Evolutionary conservation across 1,284 basidiomycete species (phyloP).

Genomic region (Malassezia vespertilionis): DNA sequence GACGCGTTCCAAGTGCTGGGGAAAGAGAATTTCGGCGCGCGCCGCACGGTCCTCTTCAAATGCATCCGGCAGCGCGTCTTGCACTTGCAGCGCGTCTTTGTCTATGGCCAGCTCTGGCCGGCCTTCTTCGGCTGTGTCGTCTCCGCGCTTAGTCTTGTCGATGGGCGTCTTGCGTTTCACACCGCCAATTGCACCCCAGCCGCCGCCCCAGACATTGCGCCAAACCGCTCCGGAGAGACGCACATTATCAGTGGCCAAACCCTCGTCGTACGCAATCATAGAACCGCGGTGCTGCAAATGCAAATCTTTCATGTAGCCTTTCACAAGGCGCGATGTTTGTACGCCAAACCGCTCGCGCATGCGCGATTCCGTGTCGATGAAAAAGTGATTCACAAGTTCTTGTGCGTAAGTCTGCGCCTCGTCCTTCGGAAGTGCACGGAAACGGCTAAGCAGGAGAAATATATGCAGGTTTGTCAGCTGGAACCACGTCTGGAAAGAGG

Average conservation of each 20-base stretch:
- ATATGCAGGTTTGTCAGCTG: conserved; percentile 86
- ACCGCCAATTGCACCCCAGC: conserved; percentile 49
- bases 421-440: conserved; percentile 66
- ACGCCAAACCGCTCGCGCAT: conserved; percentile 66
- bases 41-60: conserved; percentile 22
- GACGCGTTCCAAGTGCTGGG: conserved; percentile 60
- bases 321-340: conserved; percentile 64
- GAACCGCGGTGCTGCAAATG: conserved; percentile 84
- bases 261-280: conserved; percentile 69
- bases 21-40: conserved; percentile 48
- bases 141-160: neutral
- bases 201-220: conserved; percentile 68
- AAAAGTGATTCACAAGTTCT: conserved; percentile 86
- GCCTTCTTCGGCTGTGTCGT: conserved; percentile 23
- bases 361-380: conserved; percentile 83
- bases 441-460: conserved; percentile 75
- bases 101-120: conserved; percentile 52
- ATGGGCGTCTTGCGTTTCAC: conserved; percentile 39
- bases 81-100: conserved; percentile 14
- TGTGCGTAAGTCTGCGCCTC: conserved; percentile 61
- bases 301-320: conserved; percentile 76
- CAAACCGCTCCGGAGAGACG: conserved; percentile 70
- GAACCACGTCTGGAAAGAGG: conserved; percentile 96
- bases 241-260: conserved; percentile 51
- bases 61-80: conserved; percentile 7